Percentiles rank a stretch among this genome's conserved stretches.
Evolutionary conservation across 192 early-diverging fungal genomes (phyloP).

Genomic region (Rhizoclosmatium globosum): DNA sequence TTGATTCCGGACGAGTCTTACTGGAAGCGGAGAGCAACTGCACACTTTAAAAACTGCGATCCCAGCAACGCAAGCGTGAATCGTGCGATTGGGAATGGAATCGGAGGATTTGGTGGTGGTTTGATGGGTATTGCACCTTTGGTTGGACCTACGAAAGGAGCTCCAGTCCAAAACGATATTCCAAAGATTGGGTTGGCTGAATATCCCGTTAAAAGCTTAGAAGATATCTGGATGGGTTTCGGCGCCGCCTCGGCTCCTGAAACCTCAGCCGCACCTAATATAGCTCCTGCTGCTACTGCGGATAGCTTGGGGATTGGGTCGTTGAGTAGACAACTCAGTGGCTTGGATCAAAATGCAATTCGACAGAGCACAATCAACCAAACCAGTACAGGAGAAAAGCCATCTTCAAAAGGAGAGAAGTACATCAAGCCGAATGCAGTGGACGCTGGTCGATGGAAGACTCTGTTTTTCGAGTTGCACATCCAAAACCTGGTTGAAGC

Average conservation of each 20-base stretch:
- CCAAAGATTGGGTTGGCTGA: constrained; percentile 6
- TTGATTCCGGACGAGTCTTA: constrained; percentile 59
- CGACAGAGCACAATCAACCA: too few species aligned
- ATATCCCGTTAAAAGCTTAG: constrained; percentile 19
- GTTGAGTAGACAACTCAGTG: too few species aligned
- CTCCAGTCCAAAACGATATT: neutral
- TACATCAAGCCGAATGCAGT: neutral
- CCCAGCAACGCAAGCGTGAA: neutral
- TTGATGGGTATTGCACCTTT: constrained; percentile 23
- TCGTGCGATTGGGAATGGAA: constrained; percentile 12
- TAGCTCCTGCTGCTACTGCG: neutral
- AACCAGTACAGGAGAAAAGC: neutral
- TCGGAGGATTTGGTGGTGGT: constrained; percentile 31
- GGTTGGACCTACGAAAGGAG: neutral
- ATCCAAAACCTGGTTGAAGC: constrained; percentile 49
- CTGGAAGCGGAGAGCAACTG: constrained; percentile 52
- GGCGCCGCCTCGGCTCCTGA: constrained; percentile 4
- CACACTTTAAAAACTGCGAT: constrained; percentile 51
- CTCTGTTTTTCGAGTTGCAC: constrained; percentile 58
- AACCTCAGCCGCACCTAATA: neutral
- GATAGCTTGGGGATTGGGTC: neutral
- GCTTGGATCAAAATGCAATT: too few species aligned
- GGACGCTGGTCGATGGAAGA: constrained; percentile 57
- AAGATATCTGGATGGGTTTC: constrained; percentile 37
- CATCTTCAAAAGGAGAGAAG: constrained; percentile 13